Base-by-base conservation (phyloP, 2,329 filamentous ascomycete species). In the Trichoderma sp. region DNA sequence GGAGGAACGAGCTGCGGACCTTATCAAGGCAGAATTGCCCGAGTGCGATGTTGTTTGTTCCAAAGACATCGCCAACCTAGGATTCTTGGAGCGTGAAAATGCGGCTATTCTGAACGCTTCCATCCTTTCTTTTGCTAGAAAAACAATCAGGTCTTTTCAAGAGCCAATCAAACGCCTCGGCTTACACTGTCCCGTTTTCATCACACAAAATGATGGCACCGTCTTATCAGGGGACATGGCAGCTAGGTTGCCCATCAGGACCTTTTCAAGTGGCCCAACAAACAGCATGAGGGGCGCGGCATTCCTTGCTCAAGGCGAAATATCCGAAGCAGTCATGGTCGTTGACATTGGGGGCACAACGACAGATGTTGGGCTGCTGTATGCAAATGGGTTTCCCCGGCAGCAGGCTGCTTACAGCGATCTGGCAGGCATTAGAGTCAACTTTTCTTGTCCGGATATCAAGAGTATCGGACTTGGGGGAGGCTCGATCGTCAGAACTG, bases 281-380 rank as follows among this genome's bases (percentile, higher is more conserved):
- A 93, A 93, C 79, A 91, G 88, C 74, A 90, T 91, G 85, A 87
- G 88, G 71, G 90, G 91, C 1, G 91, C 91, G 2, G 91, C 91
- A 0, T 92, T 91, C 74, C 82, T 93, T 12, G 84, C 85, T 0
- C 83, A 85, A 53, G 80, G 80, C 4, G 76, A 83, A n/a, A 72
- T 80, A 24, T 80, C 82, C 3, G 83, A 86, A 73, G 82, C 84
- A 0, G 83, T 87, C 78, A 89, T 93, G 84, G 91, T 93, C 0
- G 88, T 93, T 2, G 91, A 93, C 78, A 89, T 93, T 71, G 91
- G 91, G 0, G 91, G 91, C 3, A 93, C 91, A 0, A 93, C 91
- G 0, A 89, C 90, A 0, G 91, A 93, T 77, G 89, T 92, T 12
- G 91, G 91, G 0, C 81, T 92, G 0, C 81, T 93, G 4, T 85